Percentiles rank a stretch among this genome's conserved stretches.
Evolutionary conservation across 2,329 filamentous ascomycete species (phyloP).

Genomic region (Sclerotinia trifoliorum): DNA sequence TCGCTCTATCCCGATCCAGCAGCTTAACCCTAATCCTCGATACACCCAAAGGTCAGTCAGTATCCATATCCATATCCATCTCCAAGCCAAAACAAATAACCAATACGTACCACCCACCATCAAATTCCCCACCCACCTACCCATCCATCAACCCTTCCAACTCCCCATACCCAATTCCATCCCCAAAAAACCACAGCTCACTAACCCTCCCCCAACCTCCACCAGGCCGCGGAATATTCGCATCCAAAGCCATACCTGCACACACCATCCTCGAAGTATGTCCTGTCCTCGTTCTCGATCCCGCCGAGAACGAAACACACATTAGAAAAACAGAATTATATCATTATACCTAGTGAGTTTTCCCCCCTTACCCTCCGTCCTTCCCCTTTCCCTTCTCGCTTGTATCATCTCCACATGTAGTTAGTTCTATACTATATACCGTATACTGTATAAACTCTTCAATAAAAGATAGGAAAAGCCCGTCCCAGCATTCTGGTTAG

Average conservation of each 20-base stretch:
- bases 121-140: background rate
- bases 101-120: background rate
- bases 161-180: background rate
- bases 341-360: constrained; percentile 55
- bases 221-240: constrained; percentile 54
- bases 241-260: constrained; percentile 46
- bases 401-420: too few species aligned
- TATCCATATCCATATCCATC: background rate
- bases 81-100: too few species aligned
- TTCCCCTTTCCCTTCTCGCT: too few species aligned
- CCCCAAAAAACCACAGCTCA: background rate
- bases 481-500: too few species aligned
- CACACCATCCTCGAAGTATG: constrained; percentile 52
- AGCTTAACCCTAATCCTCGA: constrained; percentile 46
- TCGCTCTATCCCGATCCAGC: constrained; percentile 44
- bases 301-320: constrained; percentile 50
- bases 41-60: constrained; percentile 51
- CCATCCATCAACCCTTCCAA: background rate
- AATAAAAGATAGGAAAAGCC: background rate
- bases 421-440: background rate
- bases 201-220: background rate
- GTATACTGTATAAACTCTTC: background rate
- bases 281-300: constrained; percentile 51
- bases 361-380: background rate
- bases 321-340: constrained; percentile 51